Base-by-base conservation (phyloP, 2,329 filamentous ascomycete genomes). In the Diplodia intermedia region DNA sequence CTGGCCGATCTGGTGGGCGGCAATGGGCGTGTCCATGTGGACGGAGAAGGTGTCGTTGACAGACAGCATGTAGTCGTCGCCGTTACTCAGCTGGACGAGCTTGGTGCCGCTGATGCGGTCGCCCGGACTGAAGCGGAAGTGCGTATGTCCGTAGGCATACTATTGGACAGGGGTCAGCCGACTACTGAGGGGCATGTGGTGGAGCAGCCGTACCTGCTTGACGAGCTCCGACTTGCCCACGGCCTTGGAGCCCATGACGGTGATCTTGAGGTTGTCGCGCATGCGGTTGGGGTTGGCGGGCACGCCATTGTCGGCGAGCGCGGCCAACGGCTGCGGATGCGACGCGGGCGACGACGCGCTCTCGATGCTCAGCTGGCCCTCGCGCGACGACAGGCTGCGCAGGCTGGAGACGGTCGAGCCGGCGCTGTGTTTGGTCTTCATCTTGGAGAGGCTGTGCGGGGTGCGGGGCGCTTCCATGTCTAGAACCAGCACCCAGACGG, bases 221-320 rank as follows among this genome's bases (percentile, higher is more conserved):
- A 63, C 60, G 29, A 63, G 43, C 47, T 63, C 60, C 29, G 60
- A 63, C 31, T 63, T 63, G 60, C 60, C 60, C 9, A 63, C 60
- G 29, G 47, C 60, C 5, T 31, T 38, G 47, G 50, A 47, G 18
- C 60, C 60, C 60, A 63, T 63, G n/a, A 63, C 47, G 60, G 60
- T 63, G 60, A 63, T 63, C 60, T 53, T 63, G 31, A 63, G 29
- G 47, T 63, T 63, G 60, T 63, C 60, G 60, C 47, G 60, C 43
- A 63, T 63, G 60, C 60, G 60, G 47, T 52, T 63, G 60, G 60
- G 60, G 47, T 63, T 63, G 29, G 60, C 60, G 60, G 60, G 60
- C n/a, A 12, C 18, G 60, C 31, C 60, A 62, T 62, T 50, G 60
- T 63, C 60, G 31, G 33, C 40, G 29, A 29, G 43, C 43, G 60